Percentiles rank a stretch among this genome's conserved stretches.
phyloP scores from a whole-genome alignment of 2,329 filamentous ascomycete genomes.

The Fusarium sp. region DNA sequence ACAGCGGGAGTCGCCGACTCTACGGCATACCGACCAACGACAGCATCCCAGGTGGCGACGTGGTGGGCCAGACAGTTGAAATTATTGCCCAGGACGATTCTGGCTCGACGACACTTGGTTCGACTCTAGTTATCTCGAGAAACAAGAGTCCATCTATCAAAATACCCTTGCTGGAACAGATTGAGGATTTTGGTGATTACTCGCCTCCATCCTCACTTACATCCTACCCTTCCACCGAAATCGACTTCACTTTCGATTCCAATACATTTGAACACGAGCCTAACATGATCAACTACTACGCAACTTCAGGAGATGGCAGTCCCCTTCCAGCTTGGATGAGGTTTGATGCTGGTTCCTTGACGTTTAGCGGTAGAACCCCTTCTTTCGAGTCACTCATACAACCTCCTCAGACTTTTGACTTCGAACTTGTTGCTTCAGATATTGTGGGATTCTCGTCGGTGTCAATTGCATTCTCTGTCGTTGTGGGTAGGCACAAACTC shows the following conservation, averaged over 20 bases:
- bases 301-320: slow-evolving; percentile 79
- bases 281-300: slow-evolving; percentile 76
- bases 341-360: slow-evolving; percentile 74
- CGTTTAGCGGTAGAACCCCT: slow-evolving; percentile 79
- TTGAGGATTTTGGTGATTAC: slow-evolving; percentile 67
- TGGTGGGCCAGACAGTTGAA: slow-evolving; percentile 70
- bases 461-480: slow-evolving; percentile 74
- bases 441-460: slow-evolving; percentile 80
- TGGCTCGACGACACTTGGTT: slow-evolving; percentile 72
- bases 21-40: slow-evolving; percentile 74
- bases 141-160: slow-evolving; percentile 64
- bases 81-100: slow-evolving; percentile 76
- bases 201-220: slow-evolving; percentile 71
- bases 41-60: slow-evolving; percentile 61
- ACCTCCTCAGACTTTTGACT: slow-evolving; percentile 76
- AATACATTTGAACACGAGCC: slow-evolving; percentile 72
- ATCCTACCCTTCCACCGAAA: slow-evolving; percentile 63
- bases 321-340: slow-evolving; percentile 86
- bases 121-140: slow-evolving; percentile 77
- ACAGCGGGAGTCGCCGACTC: slow-evolving; percentile 72
- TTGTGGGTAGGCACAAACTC: slow-evolving; percentile 77
- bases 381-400: slow-evolving; percentile 70
- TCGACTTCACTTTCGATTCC: slow-evolving; percentile 64
- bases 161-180: slow-evolving; percentile 68
- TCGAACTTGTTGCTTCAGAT: slow-evolving; percentile 82